phyloP scores from a whole-genome alignment of 139 green algal genomes.

The Micractinium sp. region DNA sequence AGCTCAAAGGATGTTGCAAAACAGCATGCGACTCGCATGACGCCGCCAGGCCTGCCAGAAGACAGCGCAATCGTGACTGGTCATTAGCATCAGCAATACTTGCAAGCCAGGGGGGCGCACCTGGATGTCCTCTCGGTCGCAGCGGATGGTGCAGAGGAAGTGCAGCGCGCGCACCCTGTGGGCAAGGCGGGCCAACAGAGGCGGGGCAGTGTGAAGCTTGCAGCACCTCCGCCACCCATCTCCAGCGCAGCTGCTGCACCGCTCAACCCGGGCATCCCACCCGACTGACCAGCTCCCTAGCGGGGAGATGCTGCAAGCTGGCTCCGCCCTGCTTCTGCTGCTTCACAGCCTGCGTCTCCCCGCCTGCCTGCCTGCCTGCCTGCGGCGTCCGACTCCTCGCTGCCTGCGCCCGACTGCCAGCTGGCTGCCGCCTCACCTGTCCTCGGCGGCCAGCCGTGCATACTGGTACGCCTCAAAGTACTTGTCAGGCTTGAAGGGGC shows the following conservation, averaged over 20 bases:
- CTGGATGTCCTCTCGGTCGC: constrained; percentile 47
- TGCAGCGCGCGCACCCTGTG: constrained; percentile 43
- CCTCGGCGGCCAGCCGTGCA: neutral
- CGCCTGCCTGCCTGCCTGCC: neutral
- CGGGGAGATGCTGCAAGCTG: neutral
- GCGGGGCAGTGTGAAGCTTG: neutral
- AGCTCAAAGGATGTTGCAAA: too few species aligned
- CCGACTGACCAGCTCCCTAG: neutral
- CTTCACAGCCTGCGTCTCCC: neutral
- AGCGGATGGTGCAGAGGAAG: constrained; percentile 46
- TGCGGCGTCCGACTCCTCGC: neutral
- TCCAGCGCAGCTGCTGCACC: neutral
- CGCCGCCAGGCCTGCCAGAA: too few species aligned
- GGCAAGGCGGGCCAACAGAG: neutral
- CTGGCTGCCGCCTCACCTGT: neutral
- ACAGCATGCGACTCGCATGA: too few species aligned
- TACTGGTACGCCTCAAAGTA: constrained; percentile 46
- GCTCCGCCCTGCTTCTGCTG: neutral
- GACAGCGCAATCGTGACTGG: too few species aligned
- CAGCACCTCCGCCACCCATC: too few species aligned
- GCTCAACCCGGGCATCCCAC: neutral
- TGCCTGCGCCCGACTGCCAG: neutral
- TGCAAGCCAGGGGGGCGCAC: neutral
- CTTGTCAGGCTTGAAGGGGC: constrained; percentile 55
- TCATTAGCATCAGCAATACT: neutral